Conservation (phyloP, 2,329 filamentous ascomycete genomes). For the Fusarium verticillioides region DNA sequence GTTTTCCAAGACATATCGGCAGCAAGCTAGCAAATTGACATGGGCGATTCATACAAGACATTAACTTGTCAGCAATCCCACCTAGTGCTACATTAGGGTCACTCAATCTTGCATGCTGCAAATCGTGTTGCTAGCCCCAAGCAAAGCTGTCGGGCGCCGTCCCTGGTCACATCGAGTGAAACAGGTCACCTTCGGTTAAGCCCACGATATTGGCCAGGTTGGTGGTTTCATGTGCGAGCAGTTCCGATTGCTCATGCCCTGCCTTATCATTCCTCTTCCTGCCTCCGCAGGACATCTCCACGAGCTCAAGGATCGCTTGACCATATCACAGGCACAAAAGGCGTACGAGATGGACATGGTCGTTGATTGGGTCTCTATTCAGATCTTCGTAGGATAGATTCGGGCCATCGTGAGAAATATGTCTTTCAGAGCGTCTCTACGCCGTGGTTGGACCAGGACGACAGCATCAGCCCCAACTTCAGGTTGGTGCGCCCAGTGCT, state of each 20-base stretch:
- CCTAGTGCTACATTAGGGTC: constrained; percentile 78
- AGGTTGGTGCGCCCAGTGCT: constrained; percentile 74
- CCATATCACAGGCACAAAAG: constrained; percentile 69
- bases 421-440: constrained; percentile 63
- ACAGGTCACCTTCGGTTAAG: constrained; percentile 84
- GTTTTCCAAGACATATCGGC: constrained; percentile 73
- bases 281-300: constrained; percentile 82
- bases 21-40: constrained; percentile 71
- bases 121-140: constrained; percentile 76
- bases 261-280: constrained; percentile 81
- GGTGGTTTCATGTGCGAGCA: constrained; percentile 85
- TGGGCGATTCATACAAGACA: constrained; percentile 85
- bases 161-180: constrained; percentile 75
- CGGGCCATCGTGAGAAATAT: constrained; percentile 61
- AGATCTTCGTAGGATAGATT: constrained; percentile 80
- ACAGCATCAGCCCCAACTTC: constrained; percentile 60
- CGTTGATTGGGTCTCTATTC: constrained; percentile 74
- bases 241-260: constrained; percentile 77
- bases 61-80: constrained; percentile 78
- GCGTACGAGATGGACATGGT: constrained; percentile 75
- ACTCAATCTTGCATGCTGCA: constrained; percentile 83
- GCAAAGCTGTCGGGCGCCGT: constrained; percentile 65
- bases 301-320: constrained; percentile 76
- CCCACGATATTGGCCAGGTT: constrained; percentile 81
- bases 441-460: constrained; percentile 57